Base-by-base conservation (phyloP, 345 rosid genomes). In the Punica granatum region DNA sequence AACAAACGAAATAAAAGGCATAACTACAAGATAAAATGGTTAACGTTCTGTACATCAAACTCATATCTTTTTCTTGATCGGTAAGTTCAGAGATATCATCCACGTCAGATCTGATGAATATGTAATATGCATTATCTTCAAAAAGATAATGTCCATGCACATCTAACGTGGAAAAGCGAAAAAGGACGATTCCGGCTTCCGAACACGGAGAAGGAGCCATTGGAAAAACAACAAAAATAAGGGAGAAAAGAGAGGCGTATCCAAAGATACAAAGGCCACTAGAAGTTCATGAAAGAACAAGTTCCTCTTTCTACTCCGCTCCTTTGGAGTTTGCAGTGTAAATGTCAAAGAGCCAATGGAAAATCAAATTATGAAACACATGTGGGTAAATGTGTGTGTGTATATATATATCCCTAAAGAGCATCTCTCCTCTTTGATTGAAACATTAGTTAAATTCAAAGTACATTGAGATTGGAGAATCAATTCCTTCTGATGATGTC, bases 401-500 rank as follows among this genome's bases (percentile, higher is more conserved):
- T 37, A 37, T 37, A 37, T 4, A 37, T 37, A 37, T 37, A 37
- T 37, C 5, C 11, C 5, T 37, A 37, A 4, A 11, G 5, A 11
- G 41, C 6, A 37, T 37, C 6, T 37, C n/a, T n/a, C n/a, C n/a
- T 37, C 5, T 37, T 37, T 37, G 5, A 37, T 37, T 37, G 11
- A 4, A 37, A 11, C 41, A 37, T 37, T 37, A 37, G 41, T 37
- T 11, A 37, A 44, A 44, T 26, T 25, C n/a, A 26, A 26, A 26
- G 61, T 7, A 56, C 61, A 7, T 26, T 56, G 61, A 26, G n/a
- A n/a, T n/a, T n/a, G n/a, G n/a, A n/a, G 61, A 56, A 56, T 56
- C 61, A 56, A 56, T 56, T 12, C 61, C 34, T 54, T 26, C 5
- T 23, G 14, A 54, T 19, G 21, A 44, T 37, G 41, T 37, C 41